Base-by-base conservation (phyloP, 345 rosid species). In the Acer campestre region DNA sequence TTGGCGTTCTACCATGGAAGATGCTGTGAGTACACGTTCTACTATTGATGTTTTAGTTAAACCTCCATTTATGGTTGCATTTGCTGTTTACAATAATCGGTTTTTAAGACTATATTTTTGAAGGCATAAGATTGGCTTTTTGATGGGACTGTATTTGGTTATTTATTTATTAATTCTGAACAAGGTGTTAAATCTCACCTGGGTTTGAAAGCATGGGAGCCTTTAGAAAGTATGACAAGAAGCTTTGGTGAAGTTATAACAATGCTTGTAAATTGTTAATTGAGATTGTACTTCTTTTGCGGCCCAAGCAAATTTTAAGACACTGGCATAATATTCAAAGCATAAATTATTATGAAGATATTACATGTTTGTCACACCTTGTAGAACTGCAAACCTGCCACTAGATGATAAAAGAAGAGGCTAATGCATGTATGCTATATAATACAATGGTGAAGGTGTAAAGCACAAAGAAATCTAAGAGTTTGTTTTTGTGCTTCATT, bases 1-100 rank as follows among this genome's bases (percentile, higher is more conserved):
- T 25, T 93, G 98, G 98, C 94, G 94, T 12, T 85, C 93, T 56
- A 86, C 91, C 67, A 93, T 93, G 96, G 98, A 93, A 88, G 96
- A 93, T 78, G 94, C 98, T 48, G 98, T 93, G 74, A 88, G 95
- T 87, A 23, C 23, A 31, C 44, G 38, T 29, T 51, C 12, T 29
- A 58, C 53, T 42, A 10, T 25, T 63, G 14, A 2, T 73, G 23
- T 42, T 59, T 13, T 27, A 4, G 0, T 25, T 63, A 13, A 10
- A 63, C n/a, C 31, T 63, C 16, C 7, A 5, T 62, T 27, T 27
- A 25, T 27, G 49, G 40, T 63, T 63, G 8, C 40, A 27, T 63
- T 25, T 63, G 17, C 31, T 62, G 38, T 62, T 25, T 25, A 6
- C 12, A 61, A 27, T 62, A 11, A 11, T 62, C 27, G 38, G 40